Percentiles rank a stretch among this genome's conserved stretches.
These are phyloP conservation scores for Lotus japonicus DNA, from an alignment of 306 rosid species.

Conservation along the genomic window DNA sequence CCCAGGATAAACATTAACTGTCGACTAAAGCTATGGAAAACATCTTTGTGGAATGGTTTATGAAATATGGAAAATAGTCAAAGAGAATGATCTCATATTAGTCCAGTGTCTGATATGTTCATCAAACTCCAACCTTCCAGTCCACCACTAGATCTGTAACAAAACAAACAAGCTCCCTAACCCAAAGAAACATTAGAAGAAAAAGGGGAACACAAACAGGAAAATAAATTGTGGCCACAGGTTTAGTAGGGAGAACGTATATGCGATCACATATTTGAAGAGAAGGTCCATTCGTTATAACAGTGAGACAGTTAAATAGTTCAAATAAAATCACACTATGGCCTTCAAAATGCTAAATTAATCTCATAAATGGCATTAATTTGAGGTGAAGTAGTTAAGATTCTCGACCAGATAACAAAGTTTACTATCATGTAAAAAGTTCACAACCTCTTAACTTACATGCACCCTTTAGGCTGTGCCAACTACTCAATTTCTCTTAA, in stretches of 20 bases:
- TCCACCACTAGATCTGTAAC: not conserved
- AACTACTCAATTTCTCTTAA: not conserved
- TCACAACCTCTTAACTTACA: slow-evolving; percentile 4
- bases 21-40: not conserved
- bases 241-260: no score
- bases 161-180: not conserved
- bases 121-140: not conserved
- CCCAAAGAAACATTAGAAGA: not conserved
- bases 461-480: no score
- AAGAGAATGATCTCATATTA: not conserved
- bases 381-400: not conserved
- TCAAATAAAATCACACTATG: not conserved
- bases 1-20: not conserved
- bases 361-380: not conserved
- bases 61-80: not conserved
- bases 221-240: not conserved
- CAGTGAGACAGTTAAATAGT: not conserved
- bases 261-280: no score
- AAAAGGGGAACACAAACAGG: not conserved
- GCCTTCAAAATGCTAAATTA: slow-evolving; percentile 7
- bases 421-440: not conserved
- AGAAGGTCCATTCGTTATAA: no score
- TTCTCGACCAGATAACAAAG: not conserved
- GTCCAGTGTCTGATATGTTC: not conserved
- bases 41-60: not conserved